phyloP scores from a whole-genome alignment of 73 alveolate species.

The Stentor coeruleus region DNA sequence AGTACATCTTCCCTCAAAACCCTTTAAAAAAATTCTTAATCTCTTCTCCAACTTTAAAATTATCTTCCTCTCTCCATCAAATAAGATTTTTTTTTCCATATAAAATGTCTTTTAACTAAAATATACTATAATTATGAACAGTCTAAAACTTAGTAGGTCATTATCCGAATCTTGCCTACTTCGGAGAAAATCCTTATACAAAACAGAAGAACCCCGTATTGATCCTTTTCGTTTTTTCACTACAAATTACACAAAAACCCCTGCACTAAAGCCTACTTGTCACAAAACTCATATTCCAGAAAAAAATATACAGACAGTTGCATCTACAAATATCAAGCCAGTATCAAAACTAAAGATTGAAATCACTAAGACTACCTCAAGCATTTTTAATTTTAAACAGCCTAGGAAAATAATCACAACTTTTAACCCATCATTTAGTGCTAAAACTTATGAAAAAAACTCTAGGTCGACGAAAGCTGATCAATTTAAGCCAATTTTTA shows the following conservation, averaged over 20 bases:
- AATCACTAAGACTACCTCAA: background rate
- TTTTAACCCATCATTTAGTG: background rate
- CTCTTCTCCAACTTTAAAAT: too few relatives aligned
- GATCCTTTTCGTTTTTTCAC: background rate
- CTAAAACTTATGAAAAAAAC: background rate
- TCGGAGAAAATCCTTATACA: background rate
- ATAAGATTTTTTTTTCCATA: too few relatives aligned
- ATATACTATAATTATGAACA: too few relatives aligned
- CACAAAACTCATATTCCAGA: background rate
- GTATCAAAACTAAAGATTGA: background rate
- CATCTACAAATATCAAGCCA: background rate
- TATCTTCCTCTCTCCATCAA: too few relatives aligned
- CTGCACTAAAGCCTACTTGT: background rate
- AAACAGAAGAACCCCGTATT: background rate
- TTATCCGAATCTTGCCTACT: background rate
- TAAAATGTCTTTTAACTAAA: too few relatives aligned
- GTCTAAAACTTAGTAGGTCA: background rate
- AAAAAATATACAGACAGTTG: background rate
- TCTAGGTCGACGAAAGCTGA: background rate
- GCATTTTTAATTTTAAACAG: background rate
- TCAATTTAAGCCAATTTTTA: background rate
- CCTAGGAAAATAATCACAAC: background rate
- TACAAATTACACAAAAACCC: background rate
- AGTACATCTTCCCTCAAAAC: too few relatives aligned
- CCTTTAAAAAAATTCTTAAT: too few relatives aligned